Evolutionary conservation across 2,329 filamentous ascomycete genomes (phyloP), one percentile per base, ranked within the genome.

Genomic region (Huntiella bhutanensis): DNA sequence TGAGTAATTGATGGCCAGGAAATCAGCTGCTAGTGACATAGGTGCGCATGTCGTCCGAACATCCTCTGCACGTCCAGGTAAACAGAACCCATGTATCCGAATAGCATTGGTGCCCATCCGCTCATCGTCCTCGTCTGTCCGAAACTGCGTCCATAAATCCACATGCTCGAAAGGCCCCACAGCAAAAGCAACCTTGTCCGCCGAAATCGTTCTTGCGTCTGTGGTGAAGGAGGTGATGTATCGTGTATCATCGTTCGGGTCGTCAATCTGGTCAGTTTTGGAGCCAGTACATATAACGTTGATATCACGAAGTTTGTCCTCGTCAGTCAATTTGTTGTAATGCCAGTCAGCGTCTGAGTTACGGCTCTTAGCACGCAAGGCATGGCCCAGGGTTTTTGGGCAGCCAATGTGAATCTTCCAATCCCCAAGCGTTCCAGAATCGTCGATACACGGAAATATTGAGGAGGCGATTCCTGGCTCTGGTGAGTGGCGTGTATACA

Each of bases 131-230:
- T 92, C 85, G 51, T 85, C 84, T 40, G 87, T 84, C 43, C 92
- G 78, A 55, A 84, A 94, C 54, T 88, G 82, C 2, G 84, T 81
- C 52, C 68, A 75, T 4, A 98, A 68, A 57, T 95, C 84, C 45
- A 96, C 79, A 54, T 88, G 81, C 60, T 96, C 86, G 58, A 98
- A 98, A 0, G 92, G 91, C 0, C 92, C 91, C 47, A 96, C 75
- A 2, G 86, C 83, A 59, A 98, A 94, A 4, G 87, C 88, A 52
- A 98, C 78, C 58, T 96, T 88, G 51, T 87, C 82, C 1, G 88
- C 80, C 1, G 86, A 78, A 6, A 91, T 75, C 43, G 81, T 76
- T 51, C 78, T 77, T 6, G 44, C 35, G 50, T 73, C 72, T 43
- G 82, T 80, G 47, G 77, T 75, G 57, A 96, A 98, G 0, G 80